A percentile compares a stretch with the other conserved stretches of the same genome.
phyloP scores from a whole-genome alignment of 2,329 filamentous ascomycete species.

The Ophiostoma montium region DNA sequence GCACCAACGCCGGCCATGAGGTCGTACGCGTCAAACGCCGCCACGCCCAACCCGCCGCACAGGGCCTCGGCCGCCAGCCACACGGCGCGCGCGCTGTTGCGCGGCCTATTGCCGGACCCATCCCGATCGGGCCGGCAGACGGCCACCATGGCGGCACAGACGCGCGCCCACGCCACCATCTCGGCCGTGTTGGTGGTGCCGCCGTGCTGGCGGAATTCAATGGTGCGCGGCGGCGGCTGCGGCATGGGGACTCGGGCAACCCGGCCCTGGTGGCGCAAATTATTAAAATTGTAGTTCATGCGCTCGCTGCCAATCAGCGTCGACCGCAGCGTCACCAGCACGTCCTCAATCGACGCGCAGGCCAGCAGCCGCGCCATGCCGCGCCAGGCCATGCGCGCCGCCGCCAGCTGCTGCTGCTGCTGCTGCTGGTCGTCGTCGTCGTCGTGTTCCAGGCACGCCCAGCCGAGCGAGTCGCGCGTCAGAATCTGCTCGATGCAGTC shows the following conservation, averaged over 20 bases:
- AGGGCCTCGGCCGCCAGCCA: neutral
- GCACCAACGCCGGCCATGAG: conserved; percentile 3
- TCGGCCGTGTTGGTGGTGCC: conserved; percentile 2
- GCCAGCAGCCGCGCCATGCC: neutral
- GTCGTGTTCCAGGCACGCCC: neutral
- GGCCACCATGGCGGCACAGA: neutral
- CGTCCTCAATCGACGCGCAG: neutral
- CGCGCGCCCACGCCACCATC: neutral
- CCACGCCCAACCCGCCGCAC: neutral
- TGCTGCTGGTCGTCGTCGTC: too few species aligned
- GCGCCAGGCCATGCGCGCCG: neutral
- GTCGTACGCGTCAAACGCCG: conserved; percentile 3
- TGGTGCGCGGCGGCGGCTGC: neutral
- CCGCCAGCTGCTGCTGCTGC: too few species aligned
- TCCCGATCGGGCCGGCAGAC: neutral
- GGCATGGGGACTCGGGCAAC: too few species aligned
- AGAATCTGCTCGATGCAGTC: neutral
- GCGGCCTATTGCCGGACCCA: neutral
- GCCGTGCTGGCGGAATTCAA: conserved; percentile 7
- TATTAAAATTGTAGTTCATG: conserved; percentile 4
- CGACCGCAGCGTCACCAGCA: neutral
- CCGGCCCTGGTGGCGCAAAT: conserved; percentile 1
- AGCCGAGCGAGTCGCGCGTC: neutral
- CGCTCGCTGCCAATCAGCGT: neutral
- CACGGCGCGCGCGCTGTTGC: neutral